Evolutionary conservation across 305 asterid genomes (phyloP).

Genomic region (Caryopteris hybrid): DNA sequence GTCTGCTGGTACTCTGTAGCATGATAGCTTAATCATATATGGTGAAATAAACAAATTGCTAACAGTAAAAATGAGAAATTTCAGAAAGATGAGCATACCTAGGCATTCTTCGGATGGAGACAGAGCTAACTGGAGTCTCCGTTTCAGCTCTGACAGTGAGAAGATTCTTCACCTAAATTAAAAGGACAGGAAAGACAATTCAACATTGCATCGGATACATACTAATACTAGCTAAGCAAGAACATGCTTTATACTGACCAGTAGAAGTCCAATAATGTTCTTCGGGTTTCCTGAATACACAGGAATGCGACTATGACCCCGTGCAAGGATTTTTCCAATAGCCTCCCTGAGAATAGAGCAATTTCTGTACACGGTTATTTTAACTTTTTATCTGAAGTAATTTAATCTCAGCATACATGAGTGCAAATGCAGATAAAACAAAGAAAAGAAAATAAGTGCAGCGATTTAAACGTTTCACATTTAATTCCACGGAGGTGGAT

Average conservation of each 20-base stretch:
- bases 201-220: slow-evolving; percentile 1
- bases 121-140: slow-evolving; percentile 92
- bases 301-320: slow-evolving; percentile 98
- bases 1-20: slow-evolving; percentile 80
- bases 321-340: slow-evolving; percentile 87
- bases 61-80: not conserved
- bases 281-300: slow-evolving; percentile 77
- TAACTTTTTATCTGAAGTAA: not conserved
- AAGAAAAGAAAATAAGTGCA: not conserved
- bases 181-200: slow-evolving; percentile 17
- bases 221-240: not conserved
- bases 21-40: slow-evolving; percentile 6
- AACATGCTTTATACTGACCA: slow-evolving; percentile 50
- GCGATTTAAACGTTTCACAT: not conserved
- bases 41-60: not conserved
- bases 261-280: slow-evolving; percentile 90
- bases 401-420: not conserved
- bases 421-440: not conserved
- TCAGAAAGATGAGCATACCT: slow-evolving; percentile 39
- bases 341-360: slow-evolving; percentile 68
- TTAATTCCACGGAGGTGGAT: not conserved
- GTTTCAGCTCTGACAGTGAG: slow-evolving; percentile 92
- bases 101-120: slow-evolving; percentile 92
- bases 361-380: not conserved
- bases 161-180: slow-evolving; percentile 82